Evolutionary conservation across 331 rosid species (phyloP).

Genomic region (Acacia concinna): DNA sequence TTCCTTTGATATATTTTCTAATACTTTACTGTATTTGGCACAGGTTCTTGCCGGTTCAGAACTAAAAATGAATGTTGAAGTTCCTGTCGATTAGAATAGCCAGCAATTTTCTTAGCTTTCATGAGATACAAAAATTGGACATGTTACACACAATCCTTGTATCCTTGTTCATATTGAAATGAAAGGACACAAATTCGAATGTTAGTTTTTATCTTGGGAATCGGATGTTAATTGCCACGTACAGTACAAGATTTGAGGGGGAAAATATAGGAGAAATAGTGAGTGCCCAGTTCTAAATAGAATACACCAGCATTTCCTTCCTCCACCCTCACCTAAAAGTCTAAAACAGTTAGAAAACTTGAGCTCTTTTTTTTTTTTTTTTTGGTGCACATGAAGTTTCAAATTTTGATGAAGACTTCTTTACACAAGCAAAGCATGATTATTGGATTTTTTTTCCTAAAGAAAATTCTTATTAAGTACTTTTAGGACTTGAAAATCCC

Average conservation of each 20-base stretch:
- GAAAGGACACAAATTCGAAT: constrained; percentile 27
- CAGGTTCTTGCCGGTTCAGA: constrained; percentile 71
- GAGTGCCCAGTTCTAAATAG: background rate
- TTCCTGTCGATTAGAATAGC: constrained; percentile 64
- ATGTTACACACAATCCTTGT: constrained; percentile 30
- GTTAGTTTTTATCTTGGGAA: constrained; percentile 17
- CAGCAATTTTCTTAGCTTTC: constrained; percentile 10
- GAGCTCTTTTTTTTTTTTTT: background rate
- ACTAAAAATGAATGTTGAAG: constrained; percentile 87
- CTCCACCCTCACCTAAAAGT: background rate
- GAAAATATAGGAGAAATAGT: background rate
- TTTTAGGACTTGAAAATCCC: too few species aligned
- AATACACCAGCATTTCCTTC: background rate
- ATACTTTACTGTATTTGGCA: constrained; percentile 21
- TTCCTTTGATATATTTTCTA: constrained; percentile 1
- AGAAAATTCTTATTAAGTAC: too few species aligned
- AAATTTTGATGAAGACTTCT: background rate
- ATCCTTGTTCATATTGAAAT: constrained; percentile 32
- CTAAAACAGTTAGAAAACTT: background rate
- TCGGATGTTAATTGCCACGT: background rate
- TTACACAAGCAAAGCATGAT: too few species aligned
- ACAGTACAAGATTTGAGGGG: too few species aligned
- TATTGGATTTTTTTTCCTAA: too few species aligned
- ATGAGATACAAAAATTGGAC: constrained; percentile 27
- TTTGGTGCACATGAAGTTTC: background rate